phyloP scores from a whole-genome alignment of 2,329 filamentous ascomycete species.

The Trichoderma sp. region DNA sequence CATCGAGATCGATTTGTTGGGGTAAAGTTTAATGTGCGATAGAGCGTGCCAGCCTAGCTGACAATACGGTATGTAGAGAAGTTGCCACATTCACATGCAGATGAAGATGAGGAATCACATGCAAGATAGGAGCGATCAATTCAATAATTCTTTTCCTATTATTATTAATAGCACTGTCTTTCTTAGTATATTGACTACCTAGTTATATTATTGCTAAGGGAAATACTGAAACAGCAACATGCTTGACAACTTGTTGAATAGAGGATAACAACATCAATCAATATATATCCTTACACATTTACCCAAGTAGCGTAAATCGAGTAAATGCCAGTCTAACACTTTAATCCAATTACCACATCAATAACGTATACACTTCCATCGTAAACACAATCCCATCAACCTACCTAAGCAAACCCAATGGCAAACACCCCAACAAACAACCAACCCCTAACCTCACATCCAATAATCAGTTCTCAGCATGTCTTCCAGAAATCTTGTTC shows the following conservation, averaged over 20 bases:
- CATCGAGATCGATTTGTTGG: conserved; percentile 3
- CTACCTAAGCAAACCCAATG: neutral
- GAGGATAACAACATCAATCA: neutral
- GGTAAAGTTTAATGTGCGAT: neutral
- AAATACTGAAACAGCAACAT: neutral
- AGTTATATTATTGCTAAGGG: neutral
- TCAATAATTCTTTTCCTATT: neutral
- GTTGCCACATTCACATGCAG: conserved; percentile 17
- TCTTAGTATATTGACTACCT: neutral
- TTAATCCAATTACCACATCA: neutral
- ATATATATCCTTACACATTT: no score
- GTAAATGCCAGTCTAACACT: no score
- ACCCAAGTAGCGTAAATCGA: neutral
- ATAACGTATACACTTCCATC: neutral
- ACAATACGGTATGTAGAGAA: neutral
- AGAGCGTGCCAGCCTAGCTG: neutral
- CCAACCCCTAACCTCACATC: neutral
- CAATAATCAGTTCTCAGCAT: neutral
- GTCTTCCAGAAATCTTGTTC: conserved; percentile 1
- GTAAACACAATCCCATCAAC: neutral
- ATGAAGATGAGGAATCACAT: neutral
- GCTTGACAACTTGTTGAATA: neutral
- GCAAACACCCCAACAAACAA: conserved; percentile 12
- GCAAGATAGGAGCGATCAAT: neutral
- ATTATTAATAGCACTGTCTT: neutral